Evolutionary conservation across 2,329 filamentous ascomycete species (phyloP).

Genomic region (Aspergillus candidus): DNA sequence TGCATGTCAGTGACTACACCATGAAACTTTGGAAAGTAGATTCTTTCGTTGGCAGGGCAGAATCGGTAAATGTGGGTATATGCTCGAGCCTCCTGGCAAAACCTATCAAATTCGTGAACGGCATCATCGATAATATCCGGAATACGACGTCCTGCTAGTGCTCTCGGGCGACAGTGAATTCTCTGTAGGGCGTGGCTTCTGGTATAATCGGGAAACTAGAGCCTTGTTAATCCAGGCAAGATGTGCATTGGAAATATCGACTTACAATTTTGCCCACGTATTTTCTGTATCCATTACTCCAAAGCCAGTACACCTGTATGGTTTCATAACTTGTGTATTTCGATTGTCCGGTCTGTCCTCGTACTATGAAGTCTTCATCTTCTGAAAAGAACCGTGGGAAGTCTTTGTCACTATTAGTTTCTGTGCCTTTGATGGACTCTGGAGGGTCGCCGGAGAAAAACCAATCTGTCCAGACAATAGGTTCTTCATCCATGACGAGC

Average conservation of each 20-base stretch:
- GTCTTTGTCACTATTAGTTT: too few relatives aligned
- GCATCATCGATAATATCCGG: slow-evolving; percentile 4
- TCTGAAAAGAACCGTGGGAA: not conserved
- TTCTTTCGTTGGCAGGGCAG: slow-evolving; percentile 7
- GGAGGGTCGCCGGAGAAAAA: too few relatives aligned
- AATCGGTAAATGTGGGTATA: slow-evolving; percentile 12
- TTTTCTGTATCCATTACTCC: slow-evolving; percentile 7
- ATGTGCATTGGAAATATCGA: not conserved
- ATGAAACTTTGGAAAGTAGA: slow-evolving; percentile 8
- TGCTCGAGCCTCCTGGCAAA: slow-evolving; percentile 10
- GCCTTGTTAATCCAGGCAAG: not conserved
- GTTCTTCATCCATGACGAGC: too few relatives aligned
- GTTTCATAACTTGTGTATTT: slow-evolving; percentile 2
- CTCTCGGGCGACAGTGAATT: slow-evolving; percentile 1
- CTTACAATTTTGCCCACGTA: slow-evolving; percentile 11
- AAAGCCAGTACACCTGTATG: slow-evolving; percentile 13
- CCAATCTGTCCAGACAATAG: too few relatives aligned
- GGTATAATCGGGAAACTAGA: slow-evolving; percentile 11
- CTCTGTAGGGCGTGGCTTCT: slow-evolving; percentile 5
- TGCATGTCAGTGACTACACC: slow-evolving; percentile 6
- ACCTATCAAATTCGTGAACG: slow-evolving; percentile 9
- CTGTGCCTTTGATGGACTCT: too few relatives aligned
- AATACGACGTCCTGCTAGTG: slow-evolving; percentile 1
- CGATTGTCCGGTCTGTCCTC: slow-evolving; percentile 3
- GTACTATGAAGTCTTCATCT: slow-evolving; percentile 5